Conservation (phyloP, 768 basidiomycete genomes). For the Tulasnella sp. region DNA sequence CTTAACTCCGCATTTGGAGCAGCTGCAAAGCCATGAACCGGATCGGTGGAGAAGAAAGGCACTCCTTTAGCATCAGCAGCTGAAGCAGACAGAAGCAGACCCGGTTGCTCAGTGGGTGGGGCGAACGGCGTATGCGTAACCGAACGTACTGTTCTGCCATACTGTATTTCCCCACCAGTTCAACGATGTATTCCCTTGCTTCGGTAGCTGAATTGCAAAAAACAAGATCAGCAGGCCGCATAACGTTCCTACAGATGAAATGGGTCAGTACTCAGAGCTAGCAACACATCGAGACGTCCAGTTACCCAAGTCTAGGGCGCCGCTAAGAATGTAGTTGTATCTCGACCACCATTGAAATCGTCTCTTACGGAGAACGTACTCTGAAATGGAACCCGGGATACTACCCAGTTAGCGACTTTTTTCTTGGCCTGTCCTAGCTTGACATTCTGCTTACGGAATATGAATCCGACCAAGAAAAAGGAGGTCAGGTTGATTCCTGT, state of each 20-base stretch:
- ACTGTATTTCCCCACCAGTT: background rate
- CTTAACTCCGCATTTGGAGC: no score
- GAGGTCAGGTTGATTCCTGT: background rate
- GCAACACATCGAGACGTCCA: background rate
- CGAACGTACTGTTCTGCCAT: background rate
- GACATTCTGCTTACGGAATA: background rate
- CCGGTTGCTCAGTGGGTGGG: no score
- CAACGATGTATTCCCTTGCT: background rate
- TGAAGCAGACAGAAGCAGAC: background rate
- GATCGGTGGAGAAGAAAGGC: background rate
- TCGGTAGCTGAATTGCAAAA: background rate
- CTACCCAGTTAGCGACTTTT: background rate
- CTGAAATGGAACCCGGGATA: background rate
- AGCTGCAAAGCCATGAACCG: background rate
- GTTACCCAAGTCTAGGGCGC: constrained; percentile 26
- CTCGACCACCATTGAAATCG: background rate
- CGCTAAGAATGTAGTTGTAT: background rate
- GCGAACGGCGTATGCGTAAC: background rate
- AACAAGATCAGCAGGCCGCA: background rate
- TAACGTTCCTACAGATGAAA: background rate
- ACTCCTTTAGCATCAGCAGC: constrained; percentile 11
- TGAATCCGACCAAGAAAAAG: background rate
- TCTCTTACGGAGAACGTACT: background rate
- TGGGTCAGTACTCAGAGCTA: background rate
- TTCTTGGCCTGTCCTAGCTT: background rate